Evolutionary conservation across 192 early-diverging fungal genomes (phyloP).

Genomic region (Backusella westeae): DNA sequence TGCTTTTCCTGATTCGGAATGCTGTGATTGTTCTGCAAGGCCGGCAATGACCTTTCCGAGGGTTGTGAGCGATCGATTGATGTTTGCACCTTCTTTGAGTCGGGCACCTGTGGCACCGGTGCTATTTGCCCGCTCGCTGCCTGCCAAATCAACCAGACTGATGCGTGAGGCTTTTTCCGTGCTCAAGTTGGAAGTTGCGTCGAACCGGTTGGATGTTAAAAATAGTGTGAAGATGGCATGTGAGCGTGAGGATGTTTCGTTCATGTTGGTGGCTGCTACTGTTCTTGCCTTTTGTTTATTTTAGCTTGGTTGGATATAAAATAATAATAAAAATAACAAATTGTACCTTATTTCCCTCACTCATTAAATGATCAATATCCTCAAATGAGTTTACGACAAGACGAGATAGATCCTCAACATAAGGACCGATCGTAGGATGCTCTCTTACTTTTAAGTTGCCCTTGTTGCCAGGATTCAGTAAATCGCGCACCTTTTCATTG

Average conservation of each 20-base stretch:
- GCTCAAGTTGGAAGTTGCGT: conserved; percentile 43
- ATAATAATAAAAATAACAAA: background rate
- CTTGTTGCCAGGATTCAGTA: conserved; percentile 72
- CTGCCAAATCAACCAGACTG: conserved; percentile 89
- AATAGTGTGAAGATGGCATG: conserved; percentile 83
- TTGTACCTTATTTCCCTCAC: conserved; percentile 72
- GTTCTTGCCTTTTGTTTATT: conserved; percentile 60
- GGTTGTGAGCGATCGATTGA: conserved; percentile 90
- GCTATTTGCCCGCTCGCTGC: conserved; percentile 84
- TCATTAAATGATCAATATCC: conserved; percentile 71
- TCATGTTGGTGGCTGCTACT: conserved; percentile 95
- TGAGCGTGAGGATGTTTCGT: conserved; percentile 85
- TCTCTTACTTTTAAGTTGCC: conserved; percentile 76
- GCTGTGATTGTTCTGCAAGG: conserved; percentile 65
- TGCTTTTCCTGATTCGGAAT: conserved; percentile 35
- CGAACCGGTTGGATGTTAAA: conserved; percentile 60
- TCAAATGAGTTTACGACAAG: conserved; percentile 73
- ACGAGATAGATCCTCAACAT: conserved; percentile 89
- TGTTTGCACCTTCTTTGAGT: conserved; percentile 92
- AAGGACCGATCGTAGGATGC: conserved; percentile 78
- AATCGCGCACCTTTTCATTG: conserved; percentile 80
- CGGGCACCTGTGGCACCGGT: conserved; percentile 83
- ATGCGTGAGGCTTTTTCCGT: conserved; percentile 75
- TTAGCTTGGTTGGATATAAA: background rate
- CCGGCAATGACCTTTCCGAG: conserved; percentile 94